Evolutionary conservation across 306 rosid genomes (phyloP), one percentile per base, ranked within the genome.

Genomic region (Pterocarpus santalinus): DNA sequence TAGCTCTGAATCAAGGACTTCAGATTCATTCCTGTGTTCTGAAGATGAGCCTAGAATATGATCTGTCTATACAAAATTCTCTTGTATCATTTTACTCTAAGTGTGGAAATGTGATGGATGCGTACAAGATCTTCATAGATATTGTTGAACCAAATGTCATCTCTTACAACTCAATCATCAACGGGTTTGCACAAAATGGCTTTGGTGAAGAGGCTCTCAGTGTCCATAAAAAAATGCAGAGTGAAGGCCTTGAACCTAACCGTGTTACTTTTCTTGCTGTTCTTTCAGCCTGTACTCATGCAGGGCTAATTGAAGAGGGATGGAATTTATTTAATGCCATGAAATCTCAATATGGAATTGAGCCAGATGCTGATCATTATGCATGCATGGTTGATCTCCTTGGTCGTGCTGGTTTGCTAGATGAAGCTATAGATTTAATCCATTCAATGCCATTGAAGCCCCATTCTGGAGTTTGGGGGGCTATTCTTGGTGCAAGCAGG

Each of bases 371-470:
- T 33, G 93, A 88, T 80, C 97, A 94, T 79, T 94, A 88, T 62
- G 96, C 97, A 10, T 94, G 93, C 89, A 82, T 94, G 87, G 94
- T 90, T 75, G 97, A 92, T 87, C 90, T 94, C 73, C 90, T 94
- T 65, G 88, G 94, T 15, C 90, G 94, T 58, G 90, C 96, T 16
- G 97, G 97, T n/a, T 90, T 89, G 73, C 88, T 94, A 10, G 86
- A 89, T 12, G 87, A 90, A 79, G 96, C 96, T 4, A 34, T 88
- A 41, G 79, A 84, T 76, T 84, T 94, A 84, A 89, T 92, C 72
- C 38, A 8, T 55, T 92, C 96, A 22, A 89, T 88, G 91, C 89
- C 96, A 0, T 77, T 90, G 70, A 88, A 90, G 68, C 92, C 96
- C 14, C 92, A 92, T 85, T 68, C 92, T 13, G 96, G 97, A 9